Evolutionary conservation across 257 asterid genomes (phyloP), one percentile per base, ranked within the genome.

Genomic region (Craterostigma plantagineum): DNA sequence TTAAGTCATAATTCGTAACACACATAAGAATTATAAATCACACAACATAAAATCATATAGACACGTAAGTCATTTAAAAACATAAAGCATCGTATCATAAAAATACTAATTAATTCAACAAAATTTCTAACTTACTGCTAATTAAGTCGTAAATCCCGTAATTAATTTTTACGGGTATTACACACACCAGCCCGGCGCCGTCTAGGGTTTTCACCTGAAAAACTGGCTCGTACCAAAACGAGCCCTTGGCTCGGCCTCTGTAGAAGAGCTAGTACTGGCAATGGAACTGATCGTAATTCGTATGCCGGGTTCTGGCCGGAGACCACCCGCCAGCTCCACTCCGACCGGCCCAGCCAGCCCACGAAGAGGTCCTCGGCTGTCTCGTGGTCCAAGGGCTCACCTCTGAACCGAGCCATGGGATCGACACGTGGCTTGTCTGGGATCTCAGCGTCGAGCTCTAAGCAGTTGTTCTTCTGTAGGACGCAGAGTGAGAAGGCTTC

Each of bases 271-370:
- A 95, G 67, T 69, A 82, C 60, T 79, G 97, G 66, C 97, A 87
- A 10, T 95, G 97, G 37, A 81, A 87, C 58, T 81, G 95, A 59
- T 87, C 97, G 46, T 87, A n/a, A n/a, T n/a, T n/a, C n/a, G n/a
- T n/a, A 87, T n/a, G 97, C 95, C 0, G 95, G 97, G 71, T 87
- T 87, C 53, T 87, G 95, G 35, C 97, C 97, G 0, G 93, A 87
- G 34, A 79, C 90, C 14, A 87, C 95, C 0, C 93, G 77, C 97
- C 97, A 87, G 58, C 97, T 81, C 95, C 95, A 87, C 0, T 73
- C 79, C 57, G 72, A 59, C 16, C 44, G 60, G 52, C 95, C 92
- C 47, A 79, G 63, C 95, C 93, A 87, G 9, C 93, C 97, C 43
- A 81, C 80, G 5, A 87, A 76, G 40, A 82, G 80, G 67, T 87